phyloP scores from a whole-genome alignment of 1,284 basidiomycete genomes.

The Paramarasmius palmivorus region DNA sequence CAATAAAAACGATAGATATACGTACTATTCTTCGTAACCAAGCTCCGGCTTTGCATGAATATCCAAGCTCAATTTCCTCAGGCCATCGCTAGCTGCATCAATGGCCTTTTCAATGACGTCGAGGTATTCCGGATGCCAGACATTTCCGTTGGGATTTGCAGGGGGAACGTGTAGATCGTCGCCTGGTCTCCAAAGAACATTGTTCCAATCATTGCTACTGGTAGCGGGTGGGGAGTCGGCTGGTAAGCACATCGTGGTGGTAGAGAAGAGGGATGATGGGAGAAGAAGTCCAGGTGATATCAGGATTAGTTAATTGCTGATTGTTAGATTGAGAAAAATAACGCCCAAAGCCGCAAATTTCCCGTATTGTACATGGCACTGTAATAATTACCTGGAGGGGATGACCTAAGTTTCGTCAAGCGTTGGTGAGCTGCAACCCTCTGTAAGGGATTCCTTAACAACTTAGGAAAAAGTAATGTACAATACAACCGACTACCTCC shows the following conservation, averaged over 20 bases:
- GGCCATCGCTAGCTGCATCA: constrained; percentile 50
- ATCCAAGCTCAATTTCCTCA: constrained; percentile 63
- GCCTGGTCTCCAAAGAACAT: neutral
- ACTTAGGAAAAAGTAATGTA: no score
- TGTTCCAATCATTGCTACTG: neutral
- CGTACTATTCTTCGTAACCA: constrained; percentile 55
- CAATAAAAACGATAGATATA: constrained; percentile 14
- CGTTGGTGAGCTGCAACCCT: no score
- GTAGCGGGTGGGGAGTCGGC: neutral
- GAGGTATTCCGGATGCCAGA: constrained; percentile 1
- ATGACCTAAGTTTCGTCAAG: no score
- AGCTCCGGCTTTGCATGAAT: constrained; percentile 73
- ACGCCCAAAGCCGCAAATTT: no score
- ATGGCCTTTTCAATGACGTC: constrained; percentile 59
- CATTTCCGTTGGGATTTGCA: neutral
- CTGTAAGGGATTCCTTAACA: no score
- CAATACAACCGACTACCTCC: constrained; percentile 10
- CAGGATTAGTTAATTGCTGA: neutral
- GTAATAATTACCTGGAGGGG: no score
- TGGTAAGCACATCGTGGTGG: no score
- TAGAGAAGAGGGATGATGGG: no score
- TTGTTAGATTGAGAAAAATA: no score
- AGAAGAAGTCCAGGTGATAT: no score
- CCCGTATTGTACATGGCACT: no score
- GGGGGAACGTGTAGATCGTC: neutral